These are phyloP conservation scores for Solanum sparsipilum DNA, from an alignment of 257 asterid species.

Conservation along the genomic window DNA sequence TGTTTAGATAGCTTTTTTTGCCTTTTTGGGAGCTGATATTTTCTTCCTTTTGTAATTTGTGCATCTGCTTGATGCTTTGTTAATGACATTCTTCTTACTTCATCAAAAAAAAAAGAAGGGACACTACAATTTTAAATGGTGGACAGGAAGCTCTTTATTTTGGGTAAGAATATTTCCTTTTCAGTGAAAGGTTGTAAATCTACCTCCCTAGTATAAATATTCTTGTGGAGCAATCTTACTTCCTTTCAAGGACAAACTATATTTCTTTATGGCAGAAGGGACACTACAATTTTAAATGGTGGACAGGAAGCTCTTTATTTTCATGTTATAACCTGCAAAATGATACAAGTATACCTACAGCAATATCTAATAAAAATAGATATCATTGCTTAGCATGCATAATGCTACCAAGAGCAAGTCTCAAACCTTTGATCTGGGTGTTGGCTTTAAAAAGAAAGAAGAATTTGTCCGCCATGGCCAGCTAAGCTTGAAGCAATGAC, in stretches of 20 bases:
- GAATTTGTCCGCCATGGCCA: conserved; percentile 93
- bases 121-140: neutral
- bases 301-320: neutral
- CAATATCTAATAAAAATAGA: neutral
- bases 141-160: neutral
- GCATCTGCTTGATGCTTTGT: too few relatives aligned
- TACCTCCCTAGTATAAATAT: neutral
- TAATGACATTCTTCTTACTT: too few relatives aligned
- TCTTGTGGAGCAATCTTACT: neutral
- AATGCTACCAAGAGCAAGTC: neutral
- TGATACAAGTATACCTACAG: neutral
- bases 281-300: neutral
- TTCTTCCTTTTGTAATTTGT: too few relatives aligned
- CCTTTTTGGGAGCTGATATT: too few relatives aligned
- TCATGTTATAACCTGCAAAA: neutral
- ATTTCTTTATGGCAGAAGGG: neutral
- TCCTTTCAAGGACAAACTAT: neutral
- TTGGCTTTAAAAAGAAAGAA: conserved; percentile 63
- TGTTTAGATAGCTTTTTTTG: too few relatives aligned
- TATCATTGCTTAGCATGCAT: neutral
- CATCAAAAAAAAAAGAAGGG: too few relatives aligned
- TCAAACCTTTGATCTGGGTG: conserved; percentile 77
- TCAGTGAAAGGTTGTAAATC: neutral
- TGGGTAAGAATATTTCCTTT: neutral
- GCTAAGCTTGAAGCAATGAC: conserved; percentile 78